Evolutionary conservation across 1,139 yeast genomes (phyloP), one percentile per base, ranked within the genome.

Genomic region (Candida sp.): DNA sequence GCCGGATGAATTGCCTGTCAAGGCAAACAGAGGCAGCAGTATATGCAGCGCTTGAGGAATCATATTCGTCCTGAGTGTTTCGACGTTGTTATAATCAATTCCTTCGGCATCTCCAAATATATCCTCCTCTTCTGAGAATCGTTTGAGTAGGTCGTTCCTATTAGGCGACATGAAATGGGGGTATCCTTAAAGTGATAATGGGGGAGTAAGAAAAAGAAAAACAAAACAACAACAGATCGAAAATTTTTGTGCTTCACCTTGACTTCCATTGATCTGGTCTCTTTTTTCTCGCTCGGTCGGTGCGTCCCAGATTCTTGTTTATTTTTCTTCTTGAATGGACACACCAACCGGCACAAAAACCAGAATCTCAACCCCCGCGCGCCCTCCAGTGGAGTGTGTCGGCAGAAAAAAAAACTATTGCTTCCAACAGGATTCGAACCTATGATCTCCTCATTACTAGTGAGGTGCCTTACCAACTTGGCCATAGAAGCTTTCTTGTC

Each of bases 91-190:
- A 47, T 56, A 59, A 42, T 61, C 61, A 23, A 52, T 47, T 11
- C 53, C 58, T 47, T 64, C 68, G 6, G 57, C 59, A 52, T 65
- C 65, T 2, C 75, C 75, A 59, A 72, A 70, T 30, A 71, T 65
- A 44, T 71, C 73, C 49, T 69, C 58, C 27, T 63, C 67, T 38
- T 55, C 58, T 6, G 56, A 50, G 53, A 44, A 65, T 40, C 61
- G 61, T 45, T 59, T 58, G 17, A 65, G 54, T 40, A 63, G 41
- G 26, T 54, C 59, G 28, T 25, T 26, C 42, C 52, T 48, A 43
- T 43, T 35, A n/a, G 39, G 30, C 26, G 39, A 26, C 46, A 43
- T 43, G 26, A 25, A 22, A 30, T 17, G 12, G 45, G n/a, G 45
- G 45, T 42, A 42, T 42, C 30, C 35, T 30, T 41, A 31, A 38